Percentiles rank a stretch among this genome's conserved stretches.
Evolutionary conservation across 495 filamentous ascomycete species (phyloP).

Genomic region (Lasiosphaeriaceae sp.): DNA sequence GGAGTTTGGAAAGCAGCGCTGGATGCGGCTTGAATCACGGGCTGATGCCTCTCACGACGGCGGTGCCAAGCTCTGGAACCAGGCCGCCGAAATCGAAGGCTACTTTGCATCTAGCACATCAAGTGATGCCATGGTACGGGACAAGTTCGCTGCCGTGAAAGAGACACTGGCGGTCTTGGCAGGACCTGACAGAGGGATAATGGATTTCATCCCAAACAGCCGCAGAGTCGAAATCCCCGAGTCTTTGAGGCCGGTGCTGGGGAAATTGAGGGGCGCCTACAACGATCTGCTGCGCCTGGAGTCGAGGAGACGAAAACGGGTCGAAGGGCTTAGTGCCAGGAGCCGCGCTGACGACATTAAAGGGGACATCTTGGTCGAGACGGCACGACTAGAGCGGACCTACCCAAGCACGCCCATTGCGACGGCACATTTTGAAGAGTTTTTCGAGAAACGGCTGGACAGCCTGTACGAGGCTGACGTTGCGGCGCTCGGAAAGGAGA

Average conservation of each 20-base stretch:
- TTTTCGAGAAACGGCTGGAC: conserved; percentile 78
- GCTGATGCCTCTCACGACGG: conserved; percentile 49
- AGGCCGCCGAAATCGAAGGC: conserved; percentile 74
- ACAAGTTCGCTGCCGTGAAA: conserved; percentile 74
- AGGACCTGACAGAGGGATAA: conserved; percentile 72
- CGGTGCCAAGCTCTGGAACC: conserved; percentile 69
- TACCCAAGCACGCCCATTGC: conserved; percentile 80
- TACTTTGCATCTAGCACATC: conserved; percentile 82
- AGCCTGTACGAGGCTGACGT: conserved; percentile 73
- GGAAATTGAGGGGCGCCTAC: conserved; percentile 66
- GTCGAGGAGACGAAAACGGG: conserved; percentile 67
- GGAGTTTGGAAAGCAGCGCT: conserved; percentile 86
- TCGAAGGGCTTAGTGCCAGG: conserved; percentile 71
- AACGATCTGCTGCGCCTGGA: conserved; percentile 83
- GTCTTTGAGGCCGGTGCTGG: conserved; percentile 72
- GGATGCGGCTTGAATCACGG: conserved; percentile 65
- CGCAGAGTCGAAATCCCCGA: conserved; percentile 73
- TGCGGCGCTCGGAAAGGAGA: conserved; percentile 65
- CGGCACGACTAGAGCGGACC: conserved; percentile 77
- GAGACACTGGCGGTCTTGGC: conserved; percentile 68
- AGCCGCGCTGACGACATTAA: conserved; percentile 87
- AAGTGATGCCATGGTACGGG: conserved; percentile 75
- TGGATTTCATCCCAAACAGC: conserved; percentile 85
- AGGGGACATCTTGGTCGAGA: conserved; percentile 72
- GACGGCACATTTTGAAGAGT: conserved; percentile 79